Base-by-base conservation (phyloP, 345 rosid species). In the Isatis tinctoria region DNA sequence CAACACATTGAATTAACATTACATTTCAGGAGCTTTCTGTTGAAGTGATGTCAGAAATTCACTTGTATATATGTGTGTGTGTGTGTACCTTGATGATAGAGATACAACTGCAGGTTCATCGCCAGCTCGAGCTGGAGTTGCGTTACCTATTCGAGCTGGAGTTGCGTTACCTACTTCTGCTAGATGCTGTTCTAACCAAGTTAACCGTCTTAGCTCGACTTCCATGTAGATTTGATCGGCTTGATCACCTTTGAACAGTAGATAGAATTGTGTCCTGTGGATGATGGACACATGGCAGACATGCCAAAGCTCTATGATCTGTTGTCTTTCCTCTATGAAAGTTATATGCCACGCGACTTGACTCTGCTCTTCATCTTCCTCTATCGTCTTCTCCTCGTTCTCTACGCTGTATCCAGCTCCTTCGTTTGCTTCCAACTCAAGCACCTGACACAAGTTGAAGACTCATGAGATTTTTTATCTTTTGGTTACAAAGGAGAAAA, bases 141-240 rank as follows among this genome's bases (percentile, higher is more conserved):
- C 90, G 83, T 87, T 83, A 59, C 96, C 98, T 45, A 82, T 24
- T 51, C 57, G n/a, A 24, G 58, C 58, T 52, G 98, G 97, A 82
- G 95, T 92, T 62, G 96, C 91, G 81, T 86, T 83, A 62, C 97
- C 99, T 45, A 82, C 88, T 81, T 92, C 95, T 36, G 97, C 72
- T 62, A 96, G 84, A 81, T 96, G 99, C 73, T 92, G 85, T 78
- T 90, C 97, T 84, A 96, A 74, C 99, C 99, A 96, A 48, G 86
- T 92, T 75, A 96, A 73, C 56, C 99, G 91, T 80, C 99, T 82
- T 30, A 95, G 94, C 88, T 95, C 99, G 47, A 95, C 99, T 80
- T 95, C 98, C 91, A 95, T 85, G 82, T 95, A 92, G 79, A 95
- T 95, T 79, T 95, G 97, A 78, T 95, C 99, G 32, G 98, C 95